Evolutionary conservation across 1,284 basidiomycete species (phyloP), one percentile per base, ranked within the genome.

Genomic region (Malassezia brasiliensis): DNA sequence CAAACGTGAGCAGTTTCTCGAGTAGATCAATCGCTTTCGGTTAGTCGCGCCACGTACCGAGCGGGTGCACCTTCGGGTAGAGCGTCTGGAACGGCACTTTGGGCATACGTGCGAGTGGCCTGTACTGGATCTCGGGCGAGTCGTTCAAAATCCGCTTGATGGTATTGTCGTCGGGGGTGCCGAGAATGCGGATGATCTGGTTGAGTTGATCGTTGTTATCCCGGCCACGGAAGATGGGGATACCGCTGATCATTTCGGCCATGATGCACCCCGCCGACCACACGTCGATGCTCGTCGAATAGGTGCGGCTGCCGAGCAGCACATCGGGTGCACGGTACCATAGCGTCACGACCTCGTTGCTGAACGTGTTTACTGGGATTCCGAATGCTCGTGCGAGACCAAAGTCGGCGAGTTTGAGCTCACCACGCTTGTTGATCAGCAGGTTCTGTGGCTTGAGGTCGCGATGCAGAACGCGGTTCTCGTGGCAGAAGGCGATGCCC

Each of bases 261-360:
- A 98, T 94, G 73, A 99, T 99, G 74, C 94, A 98, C 7, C 94
- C 94, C 54, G 91, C 94, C 6, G 88, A 93, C 94, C 94, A 99
- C 60, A 98, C 89, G 77, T 99, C 94, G 73, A 99, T 96, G 19
- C 88, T 93, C 2, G 94, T 98, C 75, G 87, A 91, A 77, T 99
- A 99, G 50, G 93, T 96, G 52, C 94, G 83, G 37, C 90, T 94
- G 49, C 94, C 94, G 60, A 98, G 83, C 15, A 99, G 82, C 40
- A 99, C 94, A 73, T 99, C 94, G 1, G 94, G 94, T 0, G 94
- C 93, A 53, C 94, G 88, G 77, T 99, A 99, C 94, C 94, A 99
- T 12, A 99, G 79, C 5, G 94, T 99, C 30, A 99, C 94, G 36
- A 74, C 72, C 50, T 74, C 72, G 59, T 74, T 74, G 31, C 62